Evolutionary conservation across 352 stramenopile species (phyloP).

Genomic region (Phytophthora ramorum): DNA sequence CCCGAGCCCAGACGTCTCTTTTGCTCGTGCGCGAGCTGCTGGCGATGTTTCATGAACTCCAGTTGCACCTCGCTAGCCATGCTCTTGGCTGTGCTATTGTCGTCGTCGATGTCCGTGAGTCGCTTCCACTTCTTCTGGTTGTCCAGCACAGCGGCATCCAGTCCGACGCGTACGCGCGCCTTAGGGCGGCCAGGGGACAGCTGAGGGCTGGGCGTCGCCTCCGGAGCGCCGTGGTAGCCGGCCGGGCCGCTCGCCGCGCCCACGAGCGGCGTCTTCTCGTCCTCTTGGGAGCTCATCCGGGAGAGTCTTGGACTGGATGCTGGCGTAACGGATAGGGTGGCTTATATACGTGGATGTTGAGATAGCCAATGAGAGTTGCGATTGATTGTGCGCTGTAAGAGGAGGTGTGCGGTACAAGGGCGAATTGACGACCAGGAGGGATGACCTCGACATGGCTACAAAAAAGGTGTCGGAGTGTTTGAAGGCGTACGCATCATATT

Average conservation of each 20-base stretch:
- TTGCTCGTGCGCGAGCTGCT: conserved; percentile 51
- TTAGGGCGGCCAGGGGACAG: conserved; percentile 30
- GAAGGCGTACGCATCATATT: conserved; percentile 1
- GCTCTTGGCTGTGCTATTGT: conserved; percentile 84
- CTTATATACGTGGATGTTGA: background rate
- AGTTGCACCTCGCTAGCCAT: conserved; percentile 84
- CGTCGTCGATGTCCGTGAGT: conserved; percentile 75
- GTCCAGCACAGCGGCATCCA: conserved; percentile 72
- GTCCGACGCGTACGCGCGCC: conserved; percentile 55
- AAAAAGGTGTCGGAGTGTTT: background rate
- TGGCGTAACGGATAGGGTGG: background rate
- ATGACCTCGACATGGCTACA: conserved; percentile 1
- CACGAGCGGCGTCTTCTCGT: conserved; percentile 56
- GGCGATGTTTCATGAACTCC: conserved; percentile 71
- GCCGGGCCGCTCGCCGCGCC: background rate
- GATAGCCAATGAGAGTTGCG: background rate
- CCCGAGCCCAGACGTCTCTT: conserved; percentile 45
- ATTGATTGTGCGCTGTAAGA: background rate
- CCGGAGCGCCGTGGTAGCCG: conserved; percentile 15
- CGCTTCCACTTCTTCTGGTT: conserved; percentile 89
- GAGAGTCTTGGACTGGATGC: conserved; percentile 5
- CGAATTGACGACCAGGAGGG: background rate
- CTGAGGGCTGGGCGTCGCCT: background rate
- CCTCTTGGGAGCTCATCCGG: conserved; percentile 33
- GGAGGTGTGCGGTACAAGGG: background rate